phyloP scores from a whole-genome alignment of 225 moss, liverwort and hornwort genomes.

The Anthoceros angustus region DNA sequence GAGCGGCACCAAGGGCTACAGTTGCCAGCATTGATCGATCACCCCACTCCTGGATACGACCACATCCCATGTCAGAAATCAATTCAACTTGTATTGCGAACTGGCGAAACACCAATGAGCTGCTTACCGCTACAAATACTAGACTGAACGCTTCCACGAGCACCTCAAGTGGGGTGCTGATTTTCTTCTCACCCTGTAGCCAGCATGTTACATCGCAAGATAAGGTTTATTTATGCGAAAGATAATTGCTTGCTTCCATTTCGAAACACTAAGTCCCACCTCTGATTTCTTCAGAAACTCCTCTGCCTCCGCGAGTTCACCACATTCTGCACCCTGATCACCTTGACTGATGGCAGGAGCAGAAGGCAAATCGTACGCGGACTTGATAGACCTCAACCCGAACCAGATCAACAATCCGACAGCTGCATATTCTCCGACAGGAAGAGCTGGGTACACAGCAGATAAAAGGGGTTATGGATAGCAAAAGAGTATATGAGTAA shows the following conservation, averaged over 20 bases:
- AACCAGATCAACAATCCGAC: conserved; percentile 91
- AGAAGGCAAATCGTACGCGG: conserved; percentile 65
- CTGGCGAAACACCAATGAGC: not conserved
- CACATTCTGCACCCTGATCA: conserved; percentile 23
- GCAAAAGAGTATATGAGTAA: not conserved
- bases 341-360: conserved; percentile 17
- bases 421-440: conserved; percentile 88
- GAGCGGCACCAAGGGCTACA: conserved; percentile 85
- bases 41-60: conserved; percentile 62
- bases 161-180: conserved; percentile 43
- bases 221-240: not conserved
- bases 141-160: conserved; percentile 64
- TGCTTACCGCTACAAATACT: conserved; percentile 69
- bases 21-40: conserved; percentile 97
- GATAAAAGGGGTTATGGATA: not conserved
- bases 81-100: not conserved
- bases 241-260: too few species aligned
- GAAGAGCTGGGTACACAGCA: conserved; percentile 31
- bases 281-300: conserved; percentile 59
- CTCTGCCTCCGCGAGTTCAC: conserved; percentile 84
- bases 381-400: conserved; percentile 76
- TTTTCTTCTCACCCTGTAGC: conserved; percentile 40
- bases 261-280: conserved; percentile 17
- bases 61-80: not conserved
- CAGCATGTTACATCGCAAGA: not conserved